Evolutionary conservation across 2,329 filamentous ascomycete genomes (phyloP), one percentile per base, ranked within the genome.

Genomic region (Penicillium italicum): DNA sequence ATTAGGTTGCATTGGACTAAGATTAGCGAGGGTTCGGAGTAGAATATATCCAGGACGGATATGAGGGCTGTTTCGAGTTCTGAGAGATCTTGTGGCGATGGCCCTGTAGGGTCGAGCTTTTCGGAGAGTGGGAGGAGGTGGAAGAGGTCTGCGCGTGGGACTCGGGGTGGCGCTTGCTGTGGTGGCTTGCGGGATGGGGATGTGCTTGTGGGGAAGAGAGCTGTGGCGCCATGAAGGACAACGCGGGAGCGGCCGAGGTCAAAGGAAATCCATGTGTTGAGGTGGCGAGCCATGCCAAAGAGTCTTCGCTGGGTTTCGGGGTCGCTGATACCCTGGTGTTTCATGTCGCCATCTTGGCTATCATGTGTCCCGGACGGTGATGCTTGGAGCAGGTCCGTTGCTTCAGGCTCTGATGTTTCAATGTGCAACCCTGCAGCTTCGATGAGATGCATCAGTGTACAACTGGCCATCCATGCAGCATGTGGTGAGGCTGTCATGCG

Each of bases 231-330:
- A 33, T 77, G 76, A 0, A 83, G 71, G 57, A 75, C 56, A 16
- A 84, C 79, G 10, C 80, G 74, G 0, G 81, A 82, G 0, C 80
- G 76, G 1, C 82, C 82, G 50, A 84, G 77, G 52, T 85, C 82
- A 58, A 83, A 84, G 0, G 81, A 84, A 26, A 80, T 79, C 82
- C 82, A 85, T 12, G 79, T 80, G 60, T 85, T 84, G 8, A 85
- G 74, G 59, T 84, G 82, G 10, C 81, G 79, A 0, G 82, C 78
- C 38, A 84, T 76, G 50, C 79, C 76, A 63, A 82, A 69, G 4
- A 82, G 65, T 1, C 79, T 69, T 12, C 74, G 71, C 11, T 74
- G 72, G 9, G 72, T 68, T 30, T 81, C 79, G 8, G 62, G 64
- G 52, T 68, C 61, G 48, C 56, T 66, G 31, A 56, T 49, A 14